Base-by-base conservation (phyloP, 257 asterid genomes). In the Capsicum baccatum region DNA sequence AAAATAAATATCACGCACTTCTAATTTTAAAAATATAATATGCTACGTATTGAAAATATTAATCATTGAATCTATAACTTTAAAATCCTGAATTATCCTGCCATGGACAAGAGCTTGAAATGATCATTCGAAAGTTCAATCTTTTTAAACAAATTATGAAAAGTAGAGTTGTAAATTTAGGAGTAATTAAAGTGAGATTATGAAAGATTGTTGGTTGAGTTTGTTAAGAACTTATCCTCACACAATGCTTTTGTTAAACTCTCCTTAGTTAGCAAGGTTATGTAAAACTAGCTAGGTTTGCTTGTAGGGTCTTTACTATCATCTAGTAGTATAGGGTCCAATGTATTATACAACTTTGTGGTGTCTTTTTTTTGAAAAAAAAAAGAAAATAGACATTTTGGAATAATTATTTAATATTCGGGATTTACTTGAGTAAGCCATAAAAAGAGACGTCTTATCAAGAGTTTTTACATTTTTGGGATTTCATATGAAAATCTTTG, bases 211-310 rank as follows among this genome's bases (percentile, higher is more conserved):
- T 44, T 70, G 57, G 57, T 44, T 70, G 79, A 70, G 79, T 70
- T 70, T 70, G 17, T 70, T 44, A 70, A 44, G 79, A 44, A 70
- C 37, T 70, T 33, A 44, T 70, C 14, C 55, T 69, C 79, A 70
- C 56, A 8, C 15, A 70, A 69, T 42, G 54, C 35, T 69, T 70
- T 39, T 42, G 35, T 39, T 42, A 2, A 67, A 68, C 50, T 14
- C 19, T 37, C 76, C 76, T 68, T 68, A 33, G 21, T 14, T 44
- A 48, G 12, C 71, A 63, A 63, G 69, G 69, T 33, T 63, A 13
- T 63, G 12, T 63, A 6, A 7, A 21, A 63, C 69, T 63, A 60
- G 58, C 69, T 63, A 60, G 58, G 42, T 39, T 39, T 39, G 42
- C 42, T 39, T 39, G 42, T 39, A 39, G 42, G 42, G 42, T 39